phyloP scores from a whole-genome alignment of 2,329 filamentous ascomycete species.

The Seiridium unicorne region DNA sequence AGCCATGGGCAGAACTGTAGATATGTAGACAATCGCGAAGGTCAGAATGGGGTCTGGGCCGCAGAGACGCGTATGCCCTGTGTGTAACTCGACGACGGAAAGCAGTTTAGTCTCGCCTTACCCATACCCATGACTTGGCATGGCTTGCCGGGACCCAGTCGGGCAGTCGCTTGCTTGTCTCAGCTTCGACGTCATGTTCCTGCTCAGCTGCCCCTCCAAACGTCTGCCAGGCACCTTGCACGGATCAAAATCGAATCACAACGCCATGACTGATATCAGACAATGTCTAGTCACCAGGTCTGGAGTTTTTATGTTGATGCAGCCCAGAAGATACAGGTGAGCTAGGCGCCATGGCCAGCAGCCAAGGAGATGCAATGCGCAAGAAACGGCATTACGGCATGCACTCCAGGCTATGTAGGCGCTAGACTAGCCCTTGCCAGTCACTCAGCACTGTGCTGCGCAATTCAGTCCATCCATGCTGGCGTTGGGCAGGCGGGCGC shows the following conservation, averaged over 20 bases:
- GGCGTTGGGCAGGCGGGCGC: background rate
- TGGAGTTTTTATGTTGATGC: background rate
- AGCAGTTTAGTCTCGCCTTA: background rate
- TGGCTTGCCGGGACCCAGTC: background rate
- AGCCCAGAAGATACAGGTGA: background rate
- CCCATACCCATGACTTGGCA: background rate
- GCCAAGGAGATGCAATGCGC: background rate
- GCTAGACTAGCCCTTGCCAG: background rate
- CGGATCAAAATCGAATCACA: background rate
- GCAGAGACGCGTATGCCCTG: background rate
- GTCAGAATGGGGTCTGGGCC: background rate
- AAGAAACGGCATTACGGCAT: background rate
- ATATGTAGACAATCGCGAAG: no score
- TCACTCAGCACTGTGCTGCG: background rate
- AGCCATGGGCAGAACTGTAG: no score
- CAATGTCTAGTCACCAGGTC: background rate
- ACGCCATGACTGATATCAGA: background rate
- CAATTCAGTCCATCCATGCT: background rate
- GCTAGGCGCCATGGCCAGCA: background rate
- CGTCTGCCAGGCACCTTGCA: background rate
- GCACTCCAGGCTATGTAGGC: background rate
- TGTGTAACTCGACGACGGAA: background rate
- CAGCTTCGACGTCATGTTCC: conserved; percentile 1
- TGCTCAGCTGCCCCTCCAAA: conserved; percentile 4
- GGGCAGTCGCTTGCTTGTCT: background rate